These are phyloP conservation scores for Kodamaea jinghongensis DNA, from an alignment of 805 yeast species.

Conservation along the genomic window DNA sequence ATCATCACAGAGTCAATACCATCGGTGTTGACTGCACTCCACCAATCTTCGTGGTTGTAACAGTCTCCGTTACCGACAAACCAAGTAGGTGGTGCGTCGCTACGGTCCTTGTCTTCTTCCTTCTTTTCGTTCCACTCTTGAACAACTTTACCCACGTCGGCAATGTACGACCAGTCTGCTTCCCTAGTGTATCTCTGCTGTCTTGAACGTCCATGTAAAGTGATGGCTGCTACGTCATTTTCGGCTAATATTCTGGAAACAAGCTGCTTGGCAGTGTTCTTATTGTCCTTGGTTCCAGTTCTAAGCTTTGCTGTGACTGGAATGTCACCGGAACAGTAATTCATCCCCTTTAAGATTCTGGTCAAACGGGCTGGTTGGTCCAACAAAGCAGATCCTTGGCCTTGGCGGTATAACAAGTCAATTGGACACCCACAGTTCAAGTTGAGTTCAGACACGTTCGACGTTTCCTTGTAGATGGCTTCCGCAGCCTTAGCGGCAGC, in stretches of 20 bases:
- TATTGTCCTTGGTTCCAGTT: conserved; percentile 82
- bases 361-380: conserved; percentile 83
- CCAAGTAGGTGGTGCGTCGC: conserved; percentile 64
- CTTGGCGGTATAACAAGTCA: conserved; percentile 87
- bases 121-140: conserved; percentile 55
- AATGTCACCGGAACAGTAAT: conserved; percentile 79
- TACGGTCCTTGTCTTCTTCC: conserved; percentile 56
- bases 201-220: conserved; percentile 94
- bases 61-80: conserved; percentile 95
- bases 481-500: conserved; percentile 94
- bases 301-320: conserved; percentile 92
- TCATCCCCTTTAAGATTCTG: conserved; percentile 84
- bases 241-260: conserved; percentile 71
- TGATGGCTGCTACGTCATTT: conserved; percentile 84
- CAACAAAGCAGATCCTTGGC: conserved; percentile 92
- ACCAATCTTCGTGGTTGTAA: conserved; percentile 85
- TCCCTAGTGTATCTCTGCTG: conserved; percentile 90
- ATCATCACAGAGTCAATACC: conserved; percentile 94
- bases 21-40: conserved; percentile 58
- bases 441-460: conserved; percentile 75
- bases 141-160: conserved; percentile 67
- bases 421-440: conserved; percentile 98
- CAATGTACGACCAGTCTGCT: conserved; percentile 92
- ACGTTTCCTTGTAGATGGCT: conserved; percentile 55
- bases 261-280: conserved; percentile 82